These are phyloP conservation scores for Colletotrichum somersetense DNA, from an alignment of 2,329 filamentous ascomycete species.

Conservation along the genomic window DNA sequence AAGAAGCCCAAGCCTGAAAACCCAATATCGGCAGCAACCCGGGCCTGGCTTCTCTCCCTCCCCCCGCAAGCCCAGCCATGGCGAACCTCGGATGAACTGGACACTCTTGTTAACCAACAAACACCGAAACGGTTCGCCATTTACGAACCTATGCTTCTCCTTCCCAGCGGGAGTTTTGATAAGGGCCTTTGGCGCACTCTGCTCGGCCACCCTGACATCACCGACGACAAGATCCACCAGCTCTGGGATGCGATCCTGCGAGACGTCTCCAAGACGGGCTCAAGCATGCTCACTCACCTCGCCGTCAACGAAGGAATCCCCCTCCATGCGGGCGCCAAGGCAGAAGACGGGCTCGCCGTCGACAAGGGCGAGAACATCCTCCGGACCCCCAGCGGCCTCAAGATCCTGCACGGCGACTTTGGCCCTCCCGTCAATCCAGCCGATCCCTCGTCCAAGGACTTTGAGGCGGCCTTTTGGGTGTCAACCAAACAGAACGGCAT, in stretches of 20 bases:
- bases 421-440: slow-evolving; percentile 60
- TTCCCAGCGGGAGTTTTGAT: slow-evolving; percentile 70
- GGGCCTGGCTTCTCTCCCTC: slow-evolving; percentile 50
- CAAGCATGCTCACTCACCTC: slow-evolving; percentile 64
- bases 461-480: slow-evolving; percentile 81
- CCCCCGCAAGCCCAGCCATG: slow-evolving; percentile 40
- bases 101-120: slow-evolving; percentile 53
- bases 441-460: slow-evolving; percentile 62
- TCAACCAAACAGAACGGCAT: slow-evolving; percentile 83
- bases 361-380: slow-evolving; percentile 72
- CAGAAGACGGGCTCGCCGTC: slow-evolving; percentile 1
- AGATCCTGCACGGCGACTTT: slow-evolving; percentile 80
- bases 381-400: slow-evolving; percentile 78
- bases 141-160: slow-evolving; percentile 72
- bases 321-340: slow-evolving; percentile 48
- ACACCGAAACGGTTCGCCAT: slow-evolving; percentile 70
- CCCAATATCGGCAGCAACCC: slow-evolving; percentile 53
- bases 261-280: slow-evolving; percentile 58
- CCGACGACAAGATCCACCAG: slow-evolving; percentile 44
- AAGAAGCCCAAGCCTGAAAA: slow-evolving; percentile 50
- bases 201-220: slow-evolving; percentile 46
- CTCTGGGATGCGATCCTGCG: slow-evolving; percentile 66
- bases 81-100: slow-evolving; percentile 37
- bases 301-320: slow-evolving; percentile 74
- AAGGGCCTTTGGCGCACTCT: slow-evolving; percentile 55